Base-by-base conservation (phyloP, 768 basidiomycete species). In the Leucogyrophana mollusca region DNA sequence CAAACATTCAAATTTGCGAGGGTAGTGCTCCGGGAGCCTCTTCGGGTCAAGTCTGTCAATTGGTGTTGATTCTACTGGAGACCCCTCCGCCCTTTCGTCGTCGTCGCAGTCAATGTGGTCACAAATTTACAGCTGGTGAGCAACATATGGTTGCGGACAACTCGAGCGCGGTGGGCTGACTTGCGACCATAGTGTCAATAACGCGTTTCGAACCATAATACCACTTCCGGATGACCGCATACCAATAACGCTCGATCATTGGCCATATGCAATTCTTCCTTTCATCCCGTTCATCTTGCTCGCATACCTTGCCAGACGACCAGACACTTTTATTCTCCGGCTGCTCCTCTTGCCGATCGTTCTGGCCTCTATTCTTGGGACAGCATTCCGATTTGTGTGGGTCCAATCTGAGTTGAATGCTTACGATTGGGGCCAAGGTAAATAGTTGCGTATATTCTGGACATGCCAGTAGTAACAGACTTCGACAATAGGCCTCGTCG, bases 401-500 rank as follows among this genome's bases (percentile, higher is more conserved):
- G 71, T 70, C 10, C 67, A 71, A n/a, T 79, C 83, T 13, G 67
- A 72, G 35, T 55, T 77, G 32, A 81, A 80, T 53, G 73, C 83
- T 27, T 83, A 77, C 58, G 87, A 89, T 48, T 90, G 82, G 83
- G 81, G 78, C 11, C 75, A 79, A 74, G 76, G 87, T 87, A 49
- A 57, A 81, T 63, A 25, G 14, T n/a, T 32, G 7, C n/a, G 6
- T 30, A 13, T 30, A 7, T 7, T 30, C 27, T 30, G 59, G 27
- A 30, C 13, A 6, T 39, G 30, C 23, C 5, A 5, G 22, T 35
- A 13, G 34, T 22, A 30, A 27, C 27, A 22, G 21, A n/a, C 24
- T 35, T 48, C 9, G n/a, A n/a, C 21, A 10, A 30, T 33, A 75
- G 76, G 65, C 42, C 61, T 85, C 3, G 59, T 81, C 33, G 80